These are phyloP conservation scores for Tylopilus orsonianus DNA, from an alignment of 1,284 basidiomycete species.

Conservation along the genomic window DNA sequence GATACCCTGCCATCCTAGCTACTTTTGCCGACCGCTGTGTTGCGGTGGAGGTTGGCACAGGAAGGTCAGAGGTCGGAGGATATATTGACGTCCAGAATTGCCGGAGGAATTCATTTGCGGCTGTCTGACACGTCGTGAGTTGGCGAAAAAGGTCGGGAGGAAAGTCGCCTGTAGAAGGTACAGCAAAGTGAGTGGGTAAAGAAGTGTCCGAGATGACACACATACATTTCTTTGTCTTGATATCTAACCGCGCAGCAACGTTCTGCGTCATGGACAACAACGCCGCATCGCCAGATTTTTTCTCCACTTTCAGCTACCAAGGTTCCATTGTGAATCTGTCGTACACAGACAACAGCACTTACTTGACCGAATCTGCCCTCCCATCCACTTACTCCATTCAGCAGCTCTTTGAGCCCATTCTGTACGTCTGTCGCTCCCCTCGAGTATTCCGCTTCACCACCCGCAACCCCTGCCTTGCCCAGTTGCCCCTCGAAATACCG, in stretches of 20 bases:
- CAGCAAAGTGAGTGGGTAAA: background rate
- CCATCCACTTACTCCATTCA: conserved; percentile 56
- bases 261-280: conserved; percentile 77
- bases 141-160: conserved; percentile 77
- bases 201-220: conserved; percentile 1
- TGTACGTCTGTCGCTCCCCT: conserved; percentile 43
- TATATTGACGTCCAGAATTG: conserved; percentile 94
- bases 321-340: background rate
- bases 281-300: conserved; percentile 63
- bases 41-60: conserved; percentile 46
- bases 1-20: conserved; percentile 82
- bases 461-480: conserved; percentile 32
- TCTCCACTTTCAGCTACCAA: conserved; percentile 59
- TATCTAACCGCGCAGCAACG: conserved; percentile 65
- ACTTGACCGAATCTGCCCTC: conserved; percentile 58
- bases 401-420: conserved; percentile 46
- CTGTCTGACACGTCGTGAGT: conserved; percentile 87
- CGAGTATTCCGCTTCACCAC: conserved; percentile 23
- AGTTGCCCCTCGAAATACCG: conserved; percentile 73
- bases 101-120: conserved; percentile 92
- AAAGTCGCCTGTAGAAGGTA: conserved; percentile 59
- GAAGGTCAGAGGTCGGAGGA: conserved; percentile 66
- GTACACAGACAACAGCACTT: conserved; percentile 6
- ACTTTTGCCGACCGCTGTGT: conserved; percentile 74
- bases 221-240: conserved; percentile 63